phyloP scores from a whole-genome alignment of 495 filamentous ascomycete species.

The Coniosporium apollinis region DNA sequence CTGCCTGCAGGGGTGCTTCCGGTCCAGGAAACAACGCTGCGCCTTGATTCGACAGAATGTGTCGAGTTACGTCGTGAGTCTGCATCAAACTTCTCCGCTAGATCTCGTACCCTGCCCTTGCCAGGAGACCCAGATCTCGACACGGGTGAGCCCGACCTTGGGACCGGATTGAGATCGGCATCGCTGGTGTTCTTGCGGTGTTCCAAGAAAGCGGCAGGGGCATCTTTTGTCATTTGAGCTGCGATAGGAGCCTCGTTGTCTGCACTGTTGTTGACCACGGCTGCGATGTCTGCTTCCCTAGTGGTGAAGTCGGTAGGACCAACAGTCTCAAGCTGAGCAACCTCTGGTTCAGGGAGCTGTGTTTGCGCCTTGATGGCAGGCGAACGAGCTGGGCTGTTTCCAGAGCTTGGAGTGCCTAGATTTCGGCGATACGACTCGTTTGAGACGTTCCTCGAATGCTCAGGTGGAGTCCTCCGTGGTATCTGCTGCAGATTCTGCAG shows the following conservation, averaged over 20 bases:
- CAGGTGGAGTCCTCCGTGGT: slow-evolving; percentile 19
- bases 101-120: slow-evolving; percentile 29
- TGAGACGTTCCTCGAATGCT: slow-evolving; percentile 18
- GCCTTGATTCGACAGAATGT: slow-evolving; percentile 12
- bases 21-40: slow-evolving; percentile 20
- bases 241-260: slow-evolving; percentile 1
- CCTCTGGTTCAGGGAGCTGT: slow-evolving; percentile 6
- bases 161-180: background rate
- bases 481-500: slow-evolving; percentile 12
- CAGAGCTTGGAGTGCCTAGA: slow-evolving; percentile 42
- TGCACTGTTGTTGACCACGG: slow-evolving; percentile 7
- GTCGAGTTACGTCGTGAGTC: slow-evolving; percentile 21
- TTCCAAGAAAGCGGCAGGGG: slow-evolving; percentile 5
- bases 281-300: slow-evolving; percentile 13
- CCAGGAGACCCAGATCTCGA: slow-evolving; percentile 23
- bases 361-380: slow-evolving; percentile 21
- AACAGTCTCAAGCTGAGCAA: background rate
- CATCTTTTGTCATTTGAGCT: background rate
- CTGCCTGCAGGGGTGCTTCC: slow-evolving; percentile 8
- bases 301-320: slow-evolving; percentile 6
- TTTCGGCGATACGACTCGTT: slow-evolving; percentile 35
- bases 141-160: slow-evolving; percentile 6
- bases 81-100: slow-evolving; percentile 30
- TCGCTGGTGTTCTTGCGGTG: slow-evolving; percentile 8
- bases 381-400: slow-evolving; percentile 43